These are phyloP conservation scores for Xylaria acuta DNA, from an alignment of 495 filamentous ascomycete species.

Conservation along the genomic window DNA sequence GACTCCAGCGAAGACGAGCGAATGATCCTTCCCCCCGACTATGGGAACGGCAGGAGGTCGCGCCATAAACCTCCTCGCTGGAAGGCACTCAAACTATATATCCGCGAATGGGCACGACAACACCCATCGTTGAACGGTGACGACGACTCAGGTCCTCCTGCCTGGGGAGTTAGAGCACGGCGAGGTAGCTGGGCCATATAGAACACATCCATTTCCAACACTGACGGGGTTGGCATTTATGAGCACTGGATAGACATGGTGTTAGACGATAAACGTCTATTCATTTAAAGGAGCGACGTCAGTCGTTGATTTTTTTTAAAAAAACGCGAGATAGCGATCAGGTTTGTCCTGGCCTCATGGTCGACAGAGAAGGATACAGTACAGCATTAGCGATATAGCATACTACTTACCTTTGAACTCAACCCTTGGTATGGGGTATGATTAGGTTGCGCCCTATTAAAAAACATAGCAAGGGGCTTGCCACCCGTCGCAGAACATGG, in stretches of 20 bases:
- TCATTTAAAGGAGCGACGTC: background rate
- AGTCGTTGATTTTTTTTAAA: background rate
- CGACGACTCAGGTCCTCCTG: conserved; percentile 57
- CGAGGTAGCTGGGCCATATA: conserved; percentile 86
- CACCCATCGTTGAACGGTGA: conserved; percentile 67
- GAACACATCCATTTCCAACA: conserved; percentile 15
- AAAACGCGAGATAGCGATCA: background rate
- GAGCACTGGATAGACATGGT: conserved; percentile 13
- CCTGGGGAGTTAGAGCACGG: conserved; percentile 75
- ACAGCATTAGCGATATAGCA: conserved; percentile 15
- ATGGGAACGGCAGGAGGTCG: conserved; percentile 41
- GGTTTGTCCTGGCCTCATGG: background rate
- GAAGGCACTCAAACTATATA: conserved; percentile 80
- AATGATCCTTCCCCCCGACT: conserved; percentile 9
- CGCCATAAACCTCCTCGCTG: conserved; percentile 65
- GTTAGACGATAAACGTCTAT: conserved; percentile 4
- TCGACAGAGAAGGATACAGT: background rate
- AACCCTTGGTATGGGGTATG: background rate
- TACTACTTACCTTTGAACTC: background rate
- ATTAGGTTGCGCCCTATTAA: background rate
- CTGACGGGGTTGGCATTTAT: background rate
- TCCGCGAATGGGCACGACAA: conserved; percentile 84
- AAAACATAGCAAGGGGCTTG: background rate
- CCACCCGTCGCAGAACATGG: background rate
- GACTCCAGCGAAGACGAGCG: conserved; percentile 43